Conservation (phyloP, 1,284 basidiomycete genomes). For the Paramarasmius palmivorus region DNA sequence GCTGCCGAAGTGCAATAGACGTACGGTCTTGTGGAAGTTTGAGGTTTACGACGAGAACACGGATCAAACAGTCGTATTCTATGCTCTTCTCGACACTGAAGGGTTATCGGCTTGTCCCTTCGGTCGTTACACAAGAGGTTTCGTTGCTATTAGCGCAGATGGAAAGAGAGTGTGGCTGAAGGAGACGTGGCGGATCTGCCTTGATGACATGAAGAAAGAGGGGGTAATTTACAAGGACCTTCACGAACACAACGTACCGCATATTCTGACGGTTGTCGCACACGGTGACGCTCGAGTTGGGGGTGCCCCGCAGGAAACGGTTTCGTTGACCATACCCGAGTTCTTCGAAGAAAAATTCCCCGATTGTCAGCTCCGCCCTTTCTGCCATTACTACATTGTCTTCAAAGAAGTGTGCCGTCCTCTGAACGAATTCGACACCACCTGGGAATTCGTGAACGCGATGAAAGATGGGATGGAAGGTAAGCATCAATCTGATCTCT, state of each 20-base stretch:
- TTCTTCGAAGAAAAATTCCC: not conserved
- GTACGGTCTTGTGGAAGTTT: too few species aligned
- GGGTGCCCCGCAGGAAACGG: not conserved
- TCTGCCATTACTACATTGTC: constrained; percentile 10
- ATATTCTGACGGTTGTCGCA: constrained; percentile 15
- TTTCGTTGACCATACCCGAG: too few species aligned
- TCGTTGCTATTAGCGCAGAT: not conserved
- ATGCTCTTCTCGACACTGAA: not conserved
- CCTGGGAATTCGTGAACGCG: constrained; percentile 5
- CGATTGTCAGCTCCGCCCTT: not conserved
- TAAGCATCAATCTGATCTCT: not conserved
- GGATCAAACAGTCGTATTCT: not conserved
- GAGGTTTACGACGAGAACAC: too few species aligned
- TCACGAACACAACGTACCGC: constrained; percentile 13
- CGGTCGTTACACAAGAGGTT: constrained; percentile 5
- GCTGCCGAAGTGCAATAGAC: too few species aligned
- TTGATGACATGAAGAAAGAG: constrained; percentile 18
- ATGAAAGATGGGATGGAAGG: constrained; percentile 11
- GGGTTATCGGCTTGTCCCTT: not conserved
- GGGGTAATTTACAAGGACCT: constrained; percentile 21
- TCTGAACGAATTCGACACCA: constrained; percentile 2
- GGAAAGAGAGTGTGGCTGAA: not conserved
- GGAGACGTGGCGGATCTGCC: constrained; percentile 21
- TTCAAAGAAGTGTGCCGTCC: constrained; percentile 8
- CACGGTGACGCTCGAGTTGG: constrained; percentile 7